Percentiles rank a stretch among this genome's conserved stretches.
phyloP scores from a whole-genome alignment of 179 eudicot species.

The Beta lomatogona region DNA sequence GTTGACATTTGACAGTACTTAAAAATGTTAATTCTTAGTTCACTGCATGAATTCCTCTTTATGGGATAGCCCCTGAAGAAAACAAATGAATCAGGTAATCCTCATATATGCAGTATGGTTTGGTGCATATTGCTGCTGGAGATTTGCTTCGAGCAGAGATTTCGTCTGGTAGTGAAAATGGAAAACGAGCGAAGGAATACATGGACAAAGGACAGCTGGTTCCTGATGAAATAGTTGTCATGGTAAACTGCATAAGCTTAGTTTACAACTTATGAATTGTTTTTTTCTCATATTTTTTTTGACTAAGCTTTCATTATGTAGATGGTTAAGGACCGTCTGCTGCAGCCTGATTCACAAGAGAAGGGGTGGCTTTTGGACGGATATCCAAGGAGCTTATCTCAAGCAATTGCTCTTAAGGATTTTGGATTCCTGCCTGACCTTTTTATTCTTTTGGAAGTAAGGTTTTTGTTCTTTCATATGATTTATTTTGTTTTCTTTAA shows the following conservation, averaged over 20 bases:
- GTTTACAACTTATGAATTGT: conserved; percentile 3
- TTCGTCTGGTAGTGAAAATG: conserved; percentile 87
- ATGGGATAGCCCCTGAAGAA: conserved; percentile 41
- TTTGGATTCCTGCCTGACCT: conserved; percentile 81
- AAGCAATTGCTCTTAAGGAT: conserved; percentile 83
- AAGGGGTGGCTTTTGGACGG: conserved; percentile 99
- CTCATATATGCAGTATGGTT: conserved; percentile 79
- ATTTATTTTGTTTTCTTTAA: background rate
- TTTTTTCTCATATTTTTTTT: conserved; percentile 17
- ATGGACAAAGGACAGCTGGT: conserved; percentile 98
- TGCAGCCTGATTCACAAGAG: conserved; percentile 75
- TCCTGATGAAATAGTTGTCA: conserved; percentile 94
- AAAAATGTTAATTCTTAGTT: conserved; percentile 6
- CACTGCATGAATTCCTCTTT: conserved; percentile 34
- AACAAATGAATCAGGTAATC: conserved; percentile 52
- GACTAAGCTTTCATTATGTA: conserved; percentile 33
- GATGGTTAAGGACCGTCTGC: conserved; percentile 96
- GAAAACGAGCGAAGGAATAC: conserved; percentile 77
- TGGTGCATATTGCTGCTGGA: conserved; percentile 97
- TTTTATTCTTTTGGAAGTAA: conserved; percentile 92
- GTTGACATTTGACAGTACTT: background rate
- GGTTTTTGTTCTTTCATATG: conserved; percentile 32
- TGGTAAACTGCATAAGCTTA: conserved; percentile 45
- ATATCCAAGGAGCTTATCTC: conserved; percentile 94
- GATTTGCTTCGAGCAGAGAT: conserved; percentile 87